phyloP scores from a whole-genome alignment of 1,139 yeast genomes.

The Lodderomyces jiufengensis region DNA sequence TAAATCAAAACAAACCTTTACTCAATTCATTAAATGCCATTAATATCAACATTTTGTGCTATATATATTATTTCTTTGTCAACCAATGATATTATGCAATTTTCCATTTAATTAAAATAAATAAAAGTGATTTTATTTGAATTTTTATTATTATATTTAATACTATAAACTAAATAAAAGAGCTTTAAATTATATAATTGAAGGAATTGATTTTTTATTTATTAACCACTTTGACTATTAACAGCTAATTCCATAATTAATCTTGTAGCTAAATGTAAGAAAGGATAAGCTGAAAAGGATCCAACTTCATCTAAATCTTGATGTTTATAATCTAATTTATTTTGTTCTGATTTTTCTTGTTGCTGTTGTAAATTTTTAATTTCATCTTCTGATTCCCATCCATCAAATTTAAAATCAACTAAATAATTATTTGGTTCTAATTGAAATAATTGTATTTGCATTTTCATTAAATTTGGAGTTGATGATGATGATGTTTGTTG shows the following conservation, averaged over 20 bases:
- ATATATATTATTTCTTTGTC: no score
- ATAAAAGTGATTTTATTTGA: no score
- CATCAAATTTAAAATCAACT: conserved; percentile 96
- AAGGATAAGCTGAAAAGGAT: conserved; percentile 91
- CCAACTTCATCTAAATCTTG: conserved; percentile 67
- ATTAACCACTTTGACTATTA: conserved; percentile 41
- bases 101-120: no score
- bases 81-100: no score
- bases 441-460: conserved; percentile 95
- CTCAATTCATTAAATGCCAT: no score
- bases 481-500: conserved; percentile 25
- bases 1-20: conserved; percentile 5
- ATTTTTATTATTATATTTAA: no score
- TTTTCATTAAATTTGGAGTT: conserved; percentile 65
- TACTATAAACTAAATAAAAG: no score
- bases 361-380: neutral
- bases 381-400: conserved; percentile 59
- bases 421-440: conserved; percentile 92
- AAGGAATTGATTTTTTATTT: no score
- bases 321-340: conserved; percentile 8
- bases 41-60: no score
- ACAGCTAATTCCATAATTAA: conserved; percentile 96
- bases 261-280: conserved; percentile 85
- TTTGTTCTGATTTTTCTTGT: conserved; percentile 12
- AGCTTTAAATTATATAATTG: no score